These are phyloP conservation scores for Crucihimalaya himalaica DNA, from an alignment of 345 rosid species.

Conservation along the genomic window DNA sequence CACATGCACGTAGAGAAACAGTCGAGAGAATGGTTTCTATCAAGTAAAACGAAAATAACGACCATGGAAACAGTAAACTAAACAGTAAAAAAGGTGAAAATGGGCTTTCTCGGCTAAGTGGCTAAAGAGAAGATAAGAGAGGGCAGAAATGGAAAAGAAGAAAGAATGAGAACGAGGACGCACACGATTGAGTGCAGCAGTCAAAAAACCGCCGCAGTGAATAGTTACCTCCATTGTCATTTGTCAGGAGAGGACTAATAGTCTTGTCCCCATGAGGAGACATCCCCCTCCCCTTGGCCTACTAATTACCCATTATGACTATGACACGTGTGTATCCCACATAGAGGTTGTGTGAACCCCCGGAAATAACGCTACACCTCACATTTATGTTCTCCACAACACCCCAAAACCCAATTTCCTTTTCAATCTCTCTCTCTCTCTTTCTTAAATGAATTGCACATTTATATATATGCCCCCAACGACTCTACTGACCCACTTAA, in stretches of 20 bases:
- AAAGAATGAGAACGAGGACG: not conserved
- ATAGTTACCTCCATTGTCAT: slow-evolving; percentile 42
- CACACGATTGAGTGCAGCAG: slow-evolving; percentile 41
- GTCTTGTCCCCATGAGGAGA: slow-evolving; percentile 40
- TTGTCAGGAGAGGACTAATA: slow-evolving; percentile 40
- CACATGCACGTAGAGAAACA: not conserved
- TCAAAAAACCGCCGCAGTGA: slow-evolving; percentile 45
- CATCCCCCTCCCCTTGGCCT: slow-evolving; percentile 29
- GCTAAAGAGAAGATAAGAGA: slow-evolving; percentile 2
- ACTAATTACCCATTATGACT: not conserved
- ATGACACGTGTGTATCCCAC: slow-evolving; percentile 1
- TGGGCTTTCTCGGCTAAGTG: slow-evolving; percentile 27
- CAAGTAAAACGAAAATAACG: not conserved
- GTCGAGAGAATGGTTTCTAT: not conserved
- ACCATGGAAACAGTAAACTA: not conserved
- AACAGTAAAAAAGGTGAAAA: not conserved
- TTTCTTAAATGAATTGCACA: slow-evolving; percentile 24
- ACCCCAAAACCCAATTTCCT: slow-evolving; percentile 14
- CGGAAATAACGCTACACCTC: slow-evolving; percentile 42
- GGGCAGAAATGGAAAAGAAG: slow-evolving; percentile 30
- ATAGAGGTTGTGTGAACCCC: slow-evolving; percentile 34
- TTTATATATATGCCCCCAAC: slow-evolving; percentile 34
- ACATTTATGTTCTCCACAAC: slow-evolving; percentile 25
- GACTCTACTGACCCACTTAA: slow-evolving; percentile 36
- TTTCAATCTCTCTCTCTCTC: not conserved